Conservation (phyloP, 2,329 filamentous ascomycete genomes). For the Leptographium flavum region DNA sequence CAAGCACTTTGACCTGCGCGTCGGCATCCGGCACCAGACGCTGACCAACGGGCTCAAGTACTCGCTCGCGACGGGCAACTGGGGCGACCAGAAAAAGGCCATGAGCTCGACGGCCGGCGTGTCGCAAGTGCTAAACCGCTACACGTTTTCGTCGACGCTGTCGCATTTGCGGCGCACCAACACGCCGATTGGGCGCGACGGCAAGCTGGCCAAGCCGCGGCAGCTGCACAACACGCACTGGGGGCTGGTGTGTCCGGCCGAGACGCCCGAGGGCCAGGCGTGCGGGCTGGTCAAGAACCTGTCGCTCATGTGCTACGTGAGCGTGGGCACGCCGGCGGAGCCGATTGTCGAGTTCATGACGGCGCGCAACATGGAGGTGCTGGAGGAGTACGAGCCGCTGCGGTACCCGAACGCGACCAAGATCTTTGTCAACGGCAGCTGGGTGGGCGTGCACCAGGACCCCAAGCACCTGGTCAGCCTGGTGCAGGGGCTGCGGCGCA, state of each 20-base stretch:
- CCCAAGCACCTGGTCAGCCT: conserved; percentile 71
- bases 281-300: conserved; percentile 97
- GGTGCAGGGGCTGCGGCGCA: conserved; percentile 63
- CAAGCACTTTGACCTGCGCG: conserved; percentile 76
- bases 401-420: conserved; percentile 88
- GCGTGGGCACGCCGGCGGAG: conserved; percentile 80
- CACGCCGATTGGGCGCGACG: conserved; percentile 92
- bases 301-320: conserved; percentile 96
- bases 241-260: conserved; percentile 92
- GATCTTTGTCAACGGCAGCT: conserved; percentile 94
- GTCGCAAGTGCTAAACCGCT: conserved; percentile 93
- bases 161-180: conserved; percentile 96
- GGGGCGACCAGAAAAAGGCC: conserved; percentile 99
- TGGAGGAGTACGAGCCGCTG: conserved; percentile 85
- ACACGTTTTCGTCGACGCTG: conserved; percentile 90
- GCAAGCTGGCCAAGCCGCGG: conserved; percentile 93
- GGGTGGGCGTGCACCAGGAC: conserved; percentile 91
- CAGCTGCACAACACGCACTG: conserved; percentile 98
- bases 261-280: conserved; percentile 95
- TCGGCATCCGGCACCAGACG: conserved; percentile 82
- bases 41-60: conserved; percentile 93
- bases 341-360: conserved; percentile 94
- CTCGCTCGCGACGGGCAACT: conserved; percentile 93
- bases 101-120: conserved; percentile 91
- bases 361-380: conserved; percentile 84